Conservation (phyloP, 345 rosid genomes). For the Excoecaria cochinchinensis region DNA sequence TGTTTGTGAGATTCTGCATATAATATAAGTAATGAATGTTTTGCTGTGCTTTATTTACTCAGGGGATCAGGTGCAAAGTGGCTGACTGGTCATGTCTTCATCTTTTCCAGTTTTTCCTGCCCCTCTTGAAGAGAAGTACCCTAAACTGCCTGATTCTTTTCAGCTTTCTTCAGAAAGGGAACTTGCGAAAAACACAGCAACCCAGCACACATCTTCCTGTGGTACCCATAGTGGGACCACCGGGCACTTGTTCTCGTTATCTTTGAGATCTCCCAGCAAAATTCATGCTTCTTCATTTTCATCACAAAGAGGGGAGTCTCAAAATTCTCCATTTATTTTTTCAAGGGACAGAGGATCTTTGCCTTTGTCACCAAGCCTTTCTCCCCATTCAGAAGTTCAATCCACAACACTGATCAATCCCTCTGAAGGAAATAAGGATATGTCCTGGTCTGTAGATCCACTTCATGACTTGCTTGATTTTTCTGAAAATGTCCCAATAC, state of each 20-base stretch:
- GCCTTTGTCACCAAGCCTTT: conserved; percentile 14
- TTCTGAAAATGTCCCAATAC: conserved; percentile 44
- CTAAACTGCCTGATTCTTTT: conserved; percentile 36
- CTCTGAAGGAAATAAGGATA: conserved; percentile 44
- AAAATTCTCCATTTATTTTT: conserved; percentile 43
- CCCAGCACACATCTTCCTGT: conserved; percentile 40
- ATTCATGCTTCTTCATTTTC: conserved; percentile 32
- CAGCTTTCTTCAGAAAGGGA: conserved; percentile 51
- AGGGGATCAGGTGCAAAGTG: conserved; percentile 17
- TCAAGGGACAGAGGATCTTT: conserved; percentile 32
- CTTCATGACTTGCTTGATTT: conserved; percentile 49
- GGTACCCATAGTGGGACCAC: conserved; percentile 30
- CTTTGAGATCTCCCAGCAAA: conserved; percentile 35
- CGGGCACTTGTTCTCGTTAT: conserved; percentile 37
- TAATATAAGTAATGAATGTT: conserved; percentile 17
- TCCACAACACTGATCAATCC: conserved; percentile 29
- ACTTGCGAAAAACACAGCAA: conserved; percentile 35
- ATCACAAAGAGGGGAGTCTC: conserved; percentile 37
- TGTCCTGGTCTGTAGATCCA: conserved; percentile 52
- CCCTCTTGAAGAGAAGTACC: conserved; percentile 34
- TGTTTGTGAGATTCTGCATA: conserved; percentile 16
- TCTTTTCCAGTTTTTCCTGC: conserved; percentile 42
- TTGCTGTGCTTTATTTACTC: neutral
- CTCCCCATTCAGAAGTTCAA: conserved; percentile 38
- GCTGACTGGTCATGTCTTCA: conserved; percentile 38